phyloP scores from a whole-genome alignment of 352 stramenopile genomes.

The Pythium sukuiense region DNA sequence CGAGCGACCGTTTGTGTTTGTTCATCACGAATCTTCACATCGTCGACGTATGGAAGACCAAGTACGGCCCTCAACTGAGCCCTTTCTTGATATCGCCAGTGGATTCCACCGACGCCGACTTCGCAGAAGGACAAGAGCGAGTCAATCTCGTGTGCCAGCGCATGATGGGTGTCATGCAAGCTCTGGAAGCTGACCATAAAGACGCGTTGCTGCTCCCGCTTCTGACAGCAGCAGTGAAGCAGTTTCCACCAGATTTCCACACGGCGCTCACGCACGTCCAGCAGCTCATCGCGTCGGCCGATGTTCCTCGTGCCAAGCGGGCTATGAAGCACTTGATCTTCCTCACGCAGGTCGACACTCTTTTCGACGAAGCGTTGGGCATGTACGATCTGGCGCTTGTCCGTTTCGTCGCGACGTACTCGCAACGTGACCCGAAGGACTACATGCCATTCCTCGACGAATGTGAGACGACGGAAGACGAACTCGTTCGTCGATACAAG shows the following conservation, averaged over 20 bases:
- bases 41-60: slow-evolving; percentile 68
- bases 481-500: slow-evolving; percentile 49
- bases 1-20: slow-evolving; percentile 66
- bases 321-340: slow-evolving; percentile 77
- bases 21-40: slow-evolving; percentile 77
- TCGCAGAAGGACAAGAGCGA: slow-evolving; percentile 28
- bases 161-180: slow-evolving; percentile 35
- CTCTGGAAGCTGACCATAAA: slow-evolving; percentile 15
- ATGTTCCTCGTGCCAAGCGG: slow-evolving; percentile 33
- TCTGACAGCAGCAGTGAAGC: slow-evolving; percentile 67
- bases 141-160: slow-evolving; percentile 57
- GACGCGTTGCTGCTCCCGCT: slow-evolving; percentile 62
- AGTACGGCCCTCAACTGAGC: slow-evolving; percentile 47
- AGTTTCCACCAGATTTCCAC: slow-evolving; percentile 52
- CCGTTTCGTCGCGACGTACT: slow-evolving; percentile 58
- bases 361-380: slow-evolving; percentile 66
- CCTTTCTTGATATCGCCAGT: slow-evolving; percentile 27
- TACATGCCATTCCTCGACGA: slow-evolving; percentile 65
- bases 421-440: slow-evolving; percentile 68
- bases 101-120: not conserved
- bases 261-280: slow-evolving; percentile 44
- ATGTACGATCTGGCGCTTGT: slow-evolving; percentile 71
- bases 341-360: slow-evolving; percentile 59
- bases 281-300: slow-evolving; percentile 24
- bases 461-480: slow-evolving; percentile 32